Evolutionary conservation across 192 early-diverging fungal species (phyloP), one percentile per base, ranked within the genome.

Genomic region (Linnemannia exigua): DNA sequence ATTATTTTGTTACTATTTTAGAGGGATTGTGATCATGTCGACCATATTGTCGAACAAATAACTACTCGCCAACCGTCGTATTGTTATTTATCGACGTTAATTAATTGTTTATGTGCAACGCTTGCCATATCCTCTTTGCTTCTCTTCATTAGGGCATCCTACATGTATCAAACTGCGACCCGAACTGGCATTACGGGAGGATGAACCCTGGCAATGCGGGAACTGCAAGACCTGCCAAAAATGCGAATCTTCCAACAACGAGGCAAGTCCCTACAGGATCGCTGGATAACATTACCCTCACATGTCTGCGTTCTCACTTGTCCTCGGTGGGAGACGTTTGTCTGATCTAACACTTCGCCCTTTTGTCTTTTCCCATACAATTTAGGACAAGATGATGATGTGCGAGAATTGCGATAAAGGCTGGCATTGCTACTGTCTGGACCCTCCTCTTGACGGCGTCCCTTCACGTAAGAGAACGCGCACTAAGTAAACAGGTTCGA

Each of bases 221-320:
- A 78, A 89, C 28, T 91, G 90, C 74, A 91, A 91, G 77, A 91
- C 84, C 4, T 91, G 90, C 37, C 76, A 88, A 47, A 86, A 87
- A 20, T 91, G 90, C 78, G 70, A 82, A 3, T 75, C 52, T 3
- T 83, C 88, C 63, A 82, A 79, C 50, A 80, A 88, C 68, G 90
- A 91, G 87, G 90, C 89, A 89, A 67, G 63, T 3, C 35, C 0
- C 12, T 31, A 6, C 9, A 2, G 22, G 28, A 67, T 47, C 25
- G 28, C 9, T 7, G 22, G 28, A 67, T 47, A 48, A 28, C 41
- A 36, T 68, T 12, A n/a, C 41, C 22, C 46, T 19, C 12, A 63
- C 8, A 16, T 44, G 33, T 25, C 28, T n/a, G 38, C 16, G 15
- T 22, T 4, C 44, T 51, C 25, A 33, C 47, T 77, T 3, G 9